These are phyloP conservation scores for Entophlyctis luteolus DNA, from an alignment of 192 early-diverging fungal species.

Conservation along the genomic window DNA sequence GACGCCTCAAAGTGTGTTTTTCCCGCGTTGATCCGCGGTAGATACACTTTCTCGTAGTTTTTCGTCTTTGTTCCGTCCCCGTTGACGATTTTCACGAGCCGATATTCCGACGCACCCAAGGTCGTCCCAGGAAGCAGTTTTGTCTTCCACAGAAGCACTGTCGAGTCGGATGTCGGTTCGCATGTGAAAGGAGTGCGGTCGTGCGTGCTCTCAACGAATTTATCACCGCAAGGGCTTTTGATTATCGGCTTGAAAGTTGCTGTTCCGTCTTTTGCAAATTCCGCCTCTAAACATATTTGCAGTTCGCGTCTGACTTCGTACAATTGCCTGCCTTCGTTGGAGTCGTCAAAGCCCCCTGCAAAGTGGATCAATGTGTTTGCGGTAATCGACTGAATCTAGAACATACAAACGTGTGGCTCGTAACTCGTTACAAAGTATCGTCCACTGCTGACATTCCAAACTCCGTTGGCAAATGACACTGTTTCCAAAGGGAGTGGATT, in stretches of 20 bases:
- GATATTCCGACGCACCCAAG: background rate
- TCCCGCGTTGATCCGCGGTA: background rate
- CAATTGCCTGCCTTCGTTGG: background rate
- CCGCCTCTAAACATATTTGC: no score
- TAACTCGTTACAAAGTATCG: background rate
- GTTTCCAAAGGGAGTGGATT: background rate
- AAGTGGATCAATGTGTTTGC: no score
- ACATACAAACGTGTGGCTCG: background rate
- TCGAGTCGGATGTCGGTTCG: background rate
- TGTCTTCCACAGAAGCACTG: background rate
- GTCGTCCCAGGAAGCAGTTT: background rate
- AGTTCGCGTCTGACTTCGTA: background rate
- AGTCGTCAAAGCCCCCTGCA: no score
- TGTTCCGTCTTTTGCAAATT: no score
- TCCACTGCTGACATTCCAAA: background rate
- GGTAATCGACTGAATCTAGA: no score
- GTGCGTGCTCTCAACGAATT: no score
- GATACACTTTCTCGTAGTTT: slow-evolving; percentile 1
- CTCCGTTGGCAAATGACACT: background rate
- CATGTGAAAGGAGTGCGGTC: background rate
- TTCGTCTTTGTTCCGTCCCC: slow-evolving; percentile 5
- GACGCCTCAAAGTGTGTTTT: background rate
- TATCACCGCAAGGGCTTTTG: no score
- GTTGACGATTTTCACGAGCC: background rate
- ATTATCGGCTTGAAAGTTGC: no score